Evolutionary conservation across 2,329 filamentous ascomycete genomes (phyloP).

Genomic region (Bimuria novae-zelandiae): DNA sequence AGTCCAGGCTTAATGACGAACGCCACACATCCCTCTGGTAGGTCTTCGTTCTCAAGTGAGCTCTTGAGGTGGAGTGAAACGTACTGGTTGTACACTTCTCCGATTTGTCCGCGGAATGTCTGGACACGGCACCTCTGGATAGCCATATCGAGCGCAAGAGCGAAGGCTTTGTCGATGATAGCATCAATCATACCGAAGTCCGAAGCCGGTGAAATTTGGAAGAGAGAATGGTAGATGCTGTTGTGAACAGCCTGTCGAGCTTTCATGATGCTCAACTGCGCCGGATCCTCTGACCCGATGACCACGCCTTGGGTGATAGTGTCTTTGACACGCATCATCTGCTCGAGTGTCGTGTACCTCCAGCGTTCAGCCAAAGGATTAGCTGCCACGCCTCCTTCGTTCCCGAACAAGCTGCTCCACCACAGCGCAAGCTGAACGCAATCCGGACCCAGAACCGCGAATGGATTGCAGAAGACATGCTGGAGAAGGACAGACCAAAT

Average conservation of each 20-base stretch:
- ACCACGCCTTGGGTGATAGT: not conserved
- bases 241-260: not conserved
- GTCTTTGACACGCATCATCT: not conserved
- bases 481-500: slow-evolving; percentile 21
- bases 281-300: no score
- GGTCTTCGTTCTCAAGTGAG: no score
- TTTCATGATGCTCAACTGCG: no score
- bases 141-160: slow-evolving; percentile 20
- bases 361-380: slow-evolving; percentile 13
- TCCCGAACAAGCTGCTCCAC: not conserved
- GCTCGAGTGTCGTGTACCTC: slow-evolving; percentile 15
- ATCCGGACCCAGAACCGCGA: not conserved
- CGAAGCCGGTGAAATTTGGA: no score
- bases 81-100: not conserved
- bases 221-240: no score
- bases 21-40: slow-evolving; percentile 13
- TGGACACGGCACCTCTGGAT: slow-evolving; percentile 22
- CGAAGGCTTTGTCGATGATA: slow-evolving; percentile 23
- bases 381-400: slow-evolving; percentile 11
- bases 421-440: no score
- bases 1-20: slow-evolving; percentile 28
- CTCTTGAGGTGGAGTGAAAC: no score
- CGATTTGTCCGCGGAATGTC: slow-evolving; percentile 18
- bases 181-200: not conserved
- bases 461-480: slow-evolving; percentile 9